Conservation (phyloP, 345 rosid species). For the Acer yangbiense region DNA sequence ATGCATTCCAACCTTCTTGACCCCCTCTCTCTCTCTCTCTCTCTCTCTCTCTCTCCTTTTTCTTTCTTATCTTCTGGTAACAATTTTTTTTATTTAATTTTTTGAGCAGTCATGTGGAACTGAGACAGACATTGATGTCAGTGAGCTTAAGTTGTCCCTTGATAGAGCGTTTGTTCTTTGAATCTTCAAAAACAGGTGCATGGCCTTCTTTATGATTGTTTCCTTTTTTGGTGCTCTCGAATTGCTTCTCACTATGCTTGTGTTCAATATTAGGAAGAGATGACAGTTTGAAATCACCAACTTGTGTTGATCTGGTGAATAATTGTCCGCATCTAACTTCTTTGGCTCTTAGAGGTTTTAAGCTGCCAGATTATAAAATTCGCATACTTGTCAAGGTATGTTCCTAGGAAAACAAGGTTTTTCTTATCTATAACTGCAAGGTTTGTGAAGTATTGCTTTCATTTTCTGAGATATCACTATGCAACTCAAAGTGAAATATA, state of each 20-base stretch:
- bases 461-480: neutral
- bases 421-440: conserved; percentile 9
- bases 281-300: conserved; percentile 61
- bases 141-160: conserved; percentile 62
- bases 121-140: conserved; percentile 61
- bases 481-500: neutral
- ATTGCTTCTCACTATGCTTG: conserved; percentile 25
- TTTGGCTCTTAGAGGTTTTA: conserved; percentile 83
- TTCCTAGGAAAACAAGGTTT: neutral
- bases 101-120: conserved; percentile 57
- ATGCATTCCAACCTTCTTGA: neutral
- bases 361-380: conserved; percentile 61
- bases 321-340: conserved; percentile 71
- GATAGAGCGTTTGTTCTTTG: conserved; percentile 75
- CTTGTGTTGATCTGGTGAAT: conserved; percentile 67
- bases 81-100: conserved; percentile 3
- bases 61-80: conserved; percentile 10
- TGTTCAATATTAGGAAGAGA: conserved; percentile 56
- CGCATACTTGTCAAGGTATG: conserved; percentile 70
- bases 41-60: neutral
- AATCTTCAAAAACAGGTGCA: conserved; percentile 66
- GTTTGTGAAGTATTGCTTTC: neutral
- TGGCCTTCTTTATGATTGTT: conserved; percentile 22
- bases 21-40: neutral
- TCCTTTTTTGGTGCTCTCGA: conserved; percentile 15